A percentile compares a stretch with the other conserved stretches of the same genome.
These are phyloP conservation scores for Fusarium buharicum DNA, from an alignment of 2,329 filamentous ascomycete genomes.

Conservation along the genomic window DNA sequence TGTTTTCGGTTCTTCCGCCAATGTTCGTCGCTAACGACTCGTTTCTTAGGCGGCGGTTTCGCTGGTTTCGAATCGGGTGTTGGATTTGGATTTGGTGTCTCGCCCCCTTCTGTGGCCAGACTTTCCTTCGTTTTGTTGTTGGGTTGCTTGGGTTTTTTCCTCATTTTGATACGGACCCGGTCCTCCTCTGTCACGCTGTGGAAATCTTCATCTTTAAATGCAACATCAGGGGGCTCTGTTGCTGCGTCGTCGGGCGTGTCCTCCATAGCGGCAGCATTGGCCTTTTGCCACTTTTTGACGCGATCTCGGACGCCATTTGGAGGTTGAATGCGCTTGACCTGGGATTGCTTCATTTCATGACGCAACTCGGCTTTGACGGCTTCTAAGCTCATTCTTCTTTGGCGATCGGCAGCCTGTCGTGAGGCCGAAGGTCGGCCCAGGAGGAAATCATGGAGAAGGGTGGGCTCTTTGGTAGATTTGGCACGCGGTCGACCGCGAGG, in stretches of 20 bases:
- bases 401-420: slow-evolving; percentile 62
- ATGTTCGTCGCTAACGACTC: slow-evolving; percentile 91
- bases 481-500: slow-evolving; percentile 48
- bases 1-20: slow-evolving; percentile 75
- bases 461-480: slow-evolving; percentile 56
- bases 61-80: slow-evolving; percentile 36
- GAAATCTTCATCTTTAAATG: slow-evolving; percentile 66
- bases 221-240: slow-evolving; percentile 70
- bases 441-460: slow-evolving; percentile 67
- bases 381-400: slow-evolving; percentile 68
- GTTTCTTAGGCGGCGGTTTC: slow-evolving; percentile 78
- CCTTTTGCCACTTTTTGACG: slow-evolving; percentile 85
- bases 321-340: slow-evolving; percentile 68
- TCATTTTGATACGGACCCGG: slow-evolving; percentile 65
- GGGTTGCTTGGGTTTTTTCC: slow-evolving; percentile 56
- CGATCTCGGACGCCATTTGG: slow-evolving; percentile 79
- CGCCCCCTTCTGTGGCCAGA: slow-evolving; percentile 38
- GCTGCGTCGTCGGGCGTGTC: slow-evolving; percentile 62
- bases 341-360: slow-evolving; percentile 66
- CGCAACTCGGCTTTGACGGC: slow-evolving; percentile 64
- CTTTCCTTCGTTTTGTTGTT: slow-evolving; percentile 47
- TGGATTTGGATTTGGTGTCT: slow-evolving; percentile 34
- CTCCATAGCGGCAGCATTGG: slow-evolving; percentile 74
- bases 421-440: slow-evolving; percentile 66
- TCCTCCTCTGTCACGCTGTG: slow-evolving; percentile 71